A percentile compares a stretch with the other conserved stretches of the same genome.
These are phyloP conservation scores for Pseudoneurospora amorphoporcata DNA, from an alignment of 495 filamentous ascomycete species.

Conservation along the genomic window DNA sequence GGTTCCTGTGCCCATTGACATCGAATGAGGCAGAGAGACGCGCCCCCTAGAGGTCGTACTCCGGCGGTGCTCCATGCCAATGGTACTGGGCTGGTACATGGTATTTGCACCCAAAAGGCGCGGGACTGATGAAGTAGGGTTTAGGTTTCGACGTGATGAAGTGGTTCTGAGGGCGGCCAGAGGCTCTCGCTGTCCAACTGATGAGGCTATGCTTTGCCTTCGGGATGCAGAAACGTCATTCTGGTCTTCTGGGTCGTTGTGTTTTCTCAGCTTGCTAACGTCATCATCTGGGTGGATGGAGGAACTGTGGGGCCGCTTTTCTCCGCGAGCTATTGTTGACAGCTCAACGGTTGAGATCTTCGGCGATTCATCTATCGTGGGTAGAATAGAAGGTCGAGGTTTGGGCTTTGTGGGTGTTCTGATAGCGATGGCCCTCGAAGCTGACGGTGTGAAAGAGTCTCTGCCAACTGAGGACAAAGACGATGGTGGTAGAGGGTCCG, in stretches of 20 bases:
- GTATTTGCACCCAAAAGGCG: neutral
- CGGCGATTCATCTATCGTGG: neutral
- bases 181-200: conserved; percentile 1
- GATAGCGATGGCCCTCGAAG: neutral
- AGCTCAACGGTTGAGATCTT: neutral
- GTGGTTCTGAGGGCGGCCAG: neutral
- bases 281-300: neutral
- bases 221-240: neutral
- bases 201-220: neutral
- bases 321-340: neutral
- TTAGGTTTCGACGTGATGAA: conserved; percentile 7
- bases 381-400: neutral
- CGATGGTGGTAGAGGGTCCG: neutral
- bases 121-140: neutral
- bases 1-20: conserved; percentile 5
- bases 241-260: neutral
- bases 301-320: conserved; percentile 8
- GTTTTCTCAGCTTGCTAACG: conserved; percentile 5
- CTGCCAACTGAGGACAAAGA: neutral
- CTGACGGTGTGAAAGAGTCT: neutral
- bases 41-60: neutral
- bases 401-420: neutral
- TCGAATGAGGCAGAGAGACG: conserved; percentile 2
- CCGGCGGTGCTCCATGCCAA: neutral
- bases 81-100: conserved; percentile 8